phyloP scores from a whole-genome alignment of 1,139 yeast genomes.

The Yamadazyma pseudoaaseri region DNA sequence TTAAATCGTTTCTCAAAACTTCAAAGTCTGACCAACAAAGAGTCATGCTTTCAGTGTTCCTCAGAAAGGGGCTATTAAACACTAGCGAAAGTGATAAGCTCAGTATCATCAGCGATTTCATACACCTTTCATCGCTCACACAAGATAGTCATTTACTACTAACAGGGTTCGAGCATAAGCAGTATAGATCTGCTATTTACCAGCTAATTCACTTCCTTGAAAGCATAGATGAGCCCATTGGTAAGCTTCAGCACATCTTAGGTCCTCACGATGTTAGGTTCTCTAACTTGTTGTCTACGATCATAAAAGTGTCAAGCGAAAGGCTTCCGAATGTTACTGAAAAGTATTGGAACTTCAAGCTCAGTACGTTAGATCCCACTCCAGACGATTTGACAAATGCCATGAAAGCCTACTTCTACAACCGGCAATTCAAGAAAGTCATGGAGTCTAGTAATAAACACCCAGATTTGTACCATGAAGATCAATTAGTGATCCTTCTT shows the following conservation, averaged over 20 bases:
- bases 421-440: slow-evolving; percentile 25
- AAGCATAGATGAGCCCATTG: slow-evolving; percentile 9
- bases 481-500: slow-evolving; percentile 46
- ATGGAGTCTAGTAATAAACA: slow-evolving; percentile 23
- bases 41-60: slow-evolving; percentile 18
- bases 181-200: slow-evolving; percentile 20
- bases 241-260: slow-evolving; percentile 7
- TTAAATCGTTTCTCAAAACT: slow-evolving; percentile 16
- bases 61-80: slow-evolving; percentile 19
- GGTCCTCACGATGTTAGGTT: slow-evolving; percentile 2
- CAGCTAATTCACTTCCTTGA: slow-evolving; percentile 13
- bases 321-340: slow-evolving; percentile 21
- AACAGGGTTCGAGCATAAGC: slow-evolving; percentile 13
- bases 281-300: slow-evolving; percentile 23
- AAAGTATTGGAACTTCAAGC: slow-evolving; percentile 28
- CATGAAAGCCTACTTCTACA: slow-evolving; percentile 27
- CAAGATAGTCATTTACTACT: slow-evolving; percentile 24
- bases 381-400: slow-evolving; percentile 27
- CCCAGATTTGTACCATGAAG: slow-evolving; percentile 29
- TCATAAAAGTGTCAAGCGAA: slow-evolving; percentile 18
- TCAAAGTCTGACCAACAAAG: slow-evolving; percentile 12
- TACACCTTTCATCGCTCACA: slow-evolving; percentile 16
- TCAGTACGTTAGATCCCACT: slow-evolving; percentile 3
- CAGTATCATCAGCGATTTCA: slow-evolving; percentile 13
- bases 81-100: slow-evolving; percentile 10